Base-by-base conservation (phyloP, 106 monocot species). In the Agapanthus africanus region DNA sequence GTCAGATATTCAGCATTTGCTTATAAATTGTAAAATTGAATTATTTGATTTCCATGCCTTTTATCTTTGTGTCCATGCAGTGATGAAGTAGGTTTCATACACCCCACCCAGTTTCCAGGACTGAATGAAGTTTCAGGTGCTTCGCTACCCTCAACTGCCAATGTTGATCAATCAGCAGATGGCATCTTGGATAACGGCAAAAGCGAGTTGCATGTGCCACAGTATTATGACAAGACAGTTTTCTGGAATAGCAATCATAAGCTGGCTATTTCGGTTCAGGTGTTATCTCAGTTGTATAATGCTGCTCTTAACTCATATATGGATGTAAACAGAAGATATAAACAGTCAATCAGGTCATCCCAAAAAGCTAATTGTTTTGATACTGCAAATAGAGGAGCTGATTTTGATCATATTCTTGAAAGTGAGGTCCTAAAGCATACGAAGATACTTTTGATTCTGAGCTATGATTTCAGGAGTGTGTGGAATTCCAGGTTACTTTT, bases 81-180 rank as follows among this genome's bases (percentile, higher is more conserved):
- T 36, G 82, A 88, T 79, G 92, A 92, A 73, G 49, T 92, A 65
- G 92, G 92, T 6, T 92, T 92, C 65, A 37, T 88, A 59, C 92
- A 85, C 46, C 92, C 85, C 11, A 70, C 83, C 38, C 88, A 92
- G 57, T 81, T 92, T 59, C 65, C 77, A 42, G 70, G 70, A 28
- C 74, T 90, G 9, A 70, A 77, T 74, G 76, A 69, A 40, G 46
- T 65, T 65, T 59, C 47, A 64, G 36, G 49, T 54, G 26, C 11
- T 54, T 49, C 66, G 34, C 16, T 54, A 22, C 27, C 52, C 21
- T 26, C 27, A 67, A 33, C 60, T 52, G 13, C 51, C 28, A 76
- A 25, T 54, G 0, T 54, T 7, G 52, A 4, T 57, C 11, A 28
- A 28, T 57, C 56, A 30, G 27, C 30, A n/a, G 40, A 44, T 66